Conservation (phyloP, 805 yeast genomes). For the Sungouiella thailandica region DNA sequence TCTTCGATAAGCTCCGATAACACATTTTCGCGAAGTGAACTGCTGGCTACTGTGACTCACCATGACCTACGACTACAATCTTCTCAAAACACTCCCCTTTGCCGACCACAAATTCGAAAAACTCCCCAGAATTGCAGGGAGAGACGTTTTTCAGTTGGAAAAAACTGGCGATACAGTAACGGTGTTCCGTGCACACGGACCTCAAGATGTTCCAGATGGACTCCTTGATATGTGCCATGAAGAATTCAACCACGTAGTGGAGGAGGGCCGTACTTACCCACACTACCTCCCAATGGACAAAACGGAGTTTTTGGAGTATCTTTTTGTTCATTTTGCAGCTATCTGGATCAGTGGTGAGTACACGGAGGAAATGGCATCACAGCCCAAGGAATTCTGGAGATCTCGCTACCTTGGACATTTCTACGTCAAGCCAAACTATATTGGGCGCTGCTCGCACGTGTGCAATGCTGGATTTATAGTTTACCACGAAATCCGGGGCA, state of each 20-base stretch:
- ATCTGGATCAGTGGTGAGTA: slow-evolving; percentile 46
- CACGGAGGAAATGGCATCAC: slow-evolving; percentile 25
- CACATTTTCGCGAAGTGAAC: too few relatives aligned
- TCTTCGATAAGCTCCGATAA: background rate
- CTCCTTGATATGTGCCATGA: slow-evolving; percentile 43
- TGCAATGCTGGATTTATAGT: slow-evolving; percentile 89
- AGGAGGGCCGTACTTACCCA: slow-evolving; percentile 76
- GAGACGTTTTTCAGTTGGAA: slow-evolving; percentile 35
- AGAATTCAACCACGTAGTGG: slow-evolving; percentile 62
- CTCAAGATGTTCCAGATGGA: slow-evolving; percentile 44
- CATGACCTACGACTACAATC: slow-evolving; percentile 2
- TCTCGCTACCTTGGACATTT: slow-evolving; percentile 61
- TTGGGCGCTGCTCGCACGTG: slow-evolving; percentile 78
- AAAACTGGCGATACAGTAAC: slow-evolving; percentile 47
- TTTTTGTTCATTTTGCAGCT: slow-evolving; percentile 66
- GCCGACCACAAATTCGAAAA: slow-evolving; percentile 23
- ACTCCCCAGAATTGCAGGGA: slow-evolving; percentile 29
- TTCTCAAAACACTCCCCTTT: slow-evolving; percentile 24
- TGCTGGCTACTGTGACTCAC: too few relatives aligned
- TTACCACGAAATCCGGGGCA: slow-evolving; percentile 52
- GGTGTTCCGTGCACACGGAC: slow-evolving; percentile 52
- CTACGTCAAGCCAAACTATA: slow-evolving; percentile 81
- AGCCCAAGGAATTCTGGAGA: slow-evolving; percentile 40
- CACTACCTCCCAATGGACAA: slow-evolving; percentile 35
- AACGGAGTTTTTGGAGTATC: slow-evolving; percentile 55